Base-by-base conservation (phyloP, 352 stramenopile genomes). In the Pythium oligandrum region DNA sequence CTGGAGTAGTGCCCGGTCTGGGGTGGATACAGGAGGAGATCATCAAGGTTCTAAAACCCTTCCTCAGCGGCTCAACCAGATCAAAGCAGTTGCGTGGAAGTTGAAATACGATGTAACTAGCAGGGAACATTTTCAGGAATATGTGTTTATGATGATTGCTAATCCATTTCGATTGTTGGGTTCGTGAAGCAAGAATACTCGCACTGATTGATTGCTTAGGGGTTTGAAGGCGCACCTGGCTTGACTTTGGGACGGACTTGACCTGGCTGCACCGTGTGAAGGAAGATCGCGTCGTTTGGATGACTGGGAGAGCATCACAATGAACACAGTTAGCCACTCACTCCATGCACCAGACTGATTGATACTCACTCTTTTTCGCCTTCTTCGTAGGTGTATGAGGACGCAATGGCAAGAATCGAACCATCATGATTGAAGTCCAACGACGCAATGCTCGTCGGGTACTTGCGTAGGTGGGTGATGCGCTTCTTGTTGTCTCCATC, bases 311-410 rank as follows among this genome's bases (percentile, higher is more conserved):
- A 59, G 59, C 9, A 57, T 11, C 49, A 46, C 36, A 44, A 17
- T 40, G 30, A 57, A 40, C 26, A 52, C 44, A 54, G 40, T 57
- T 38, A 44, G 17, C 40, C 8, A 26, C 17, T 26, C 17, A 26
- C 10, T 17, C 9, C 38, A 45, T 42, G 36, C 35, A 48, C 3
- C 31, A 53, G 36, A 48, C 12, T 11, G 49, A 46, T 59, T n/a
- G 51, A 3, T 7, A 68, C 78, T 53, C 73, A 90, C 86, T 98
- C 94, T 64, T 97, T 96, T 59, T 98, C 95, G 33, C 96, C 96
- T 64, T 98, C 86, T 73, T 99, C 96, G 72, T 97, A 99, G 3
- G 95, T 98, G 78, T 99, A 99, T 32, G 88, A 98, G 47, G 86
- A 79, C 0, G 96, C 96, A 51, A 99, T 85, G 11, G 96, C 96